phyloP scores from a whole-genome alignment of 768 basidiomycete genomes.

The Tulasnella calospora region DNA sequence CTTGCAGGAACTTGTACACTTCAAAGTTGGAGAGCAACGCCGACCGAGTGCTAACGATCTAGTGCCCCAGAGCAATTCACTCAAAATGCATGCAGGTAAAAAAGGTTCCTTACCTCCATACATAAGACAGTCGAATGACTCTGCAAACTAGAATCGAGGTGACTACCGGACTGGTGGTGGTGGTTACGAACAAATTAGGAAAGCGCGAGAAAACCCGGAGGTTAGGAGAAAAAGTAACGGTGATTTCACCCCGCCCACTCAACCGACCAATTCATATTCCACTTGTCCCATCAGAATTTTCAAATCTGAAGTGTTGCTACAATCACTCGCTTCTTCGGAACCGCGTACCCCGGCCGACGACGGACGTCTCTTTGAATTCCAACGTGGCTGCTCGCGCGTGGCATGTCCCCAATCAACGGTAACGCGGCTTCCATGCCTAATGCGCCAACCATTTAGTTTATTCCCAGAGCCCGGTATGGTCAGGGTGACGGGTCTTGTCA shows the following conservation, averaged over 20 bases:
- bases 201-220: background rate
- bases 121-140: background rate
- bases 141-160: background rate
- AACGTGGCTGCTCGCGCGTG: too few relatives aligned
- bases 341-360: too few relatives aligned
- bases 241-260: background rate
- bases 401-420: too few relatives aligned
- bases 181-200: background rate
- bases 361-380: too few relatives aligned
- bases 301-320: too few relatives aligned
- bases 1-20: constrained; percentile 69
- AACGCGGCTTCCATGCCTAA: too few relatives aligned
- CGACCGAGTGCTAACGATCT: constrained; percentile 67
- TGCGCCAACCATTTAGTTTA: too few relatives aligned
- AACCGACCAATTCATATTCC: background rate
- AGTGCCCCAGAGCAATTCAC: background rate
- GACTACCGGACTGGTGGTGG: background rate
- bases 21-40: constrained; percentile 88
- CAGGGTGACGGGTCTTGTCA: too few relatives aligned
- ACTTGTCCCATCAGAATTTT: too few relatives aligned
- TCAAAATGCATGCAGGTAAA: background rate
- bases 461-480: too few relatives aligned
- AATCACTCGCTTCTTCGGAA: too few relatives aligned
- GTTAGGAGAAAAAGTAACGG: background rate
- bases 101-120: background rate